phyloP scores from a whole-genome alignment of 768 basidiomycete genomes.

The Amanita rubescens region DNA sequence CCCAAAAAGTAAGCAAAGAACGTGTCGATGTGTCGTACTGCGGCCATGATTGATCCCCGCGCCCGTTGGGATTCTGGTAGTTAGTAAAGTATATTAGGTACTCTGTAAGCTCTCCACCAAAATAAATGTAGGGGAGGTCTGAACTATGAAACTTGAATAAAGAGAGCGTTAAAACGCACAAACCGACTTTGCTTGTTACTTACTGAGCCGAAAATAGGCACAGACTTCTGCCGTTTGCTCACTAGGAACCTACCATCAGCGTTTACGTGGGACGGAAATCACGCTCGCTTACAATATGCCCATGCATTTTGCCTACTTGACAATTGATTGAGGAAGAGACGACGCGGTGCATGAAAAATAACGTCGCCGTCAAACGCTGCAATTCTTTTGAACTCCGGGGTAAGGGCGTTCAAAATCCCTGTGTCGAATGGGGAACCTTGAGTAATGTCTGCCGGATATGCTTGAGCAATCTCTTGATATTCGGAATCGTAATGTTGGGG shows the following conservation, averaged over 20 bases:
- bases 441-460: slow-evolving; percentile 32
- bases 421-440: slow-evolving; percentile 51
- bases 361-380: slow-evolving; percentile 43
- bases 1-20: slow-evolving; percentile 18
- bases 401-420: slow-evolving; percentile 31
- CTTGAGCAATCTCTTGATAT: slow-evolving; percentile 20
- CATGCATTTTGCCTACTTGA: slow-evolving; percentile 32
- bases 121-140: slow-evolving; percentile 31
- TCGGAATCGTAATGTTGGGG: slow-evolving; percentile 20
- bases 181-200: not conserved
- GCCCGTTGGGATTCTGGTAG: slow-evolving; percentile 33
- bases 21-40: slow-evolving; percentile 20
- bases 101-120: slow-evolving; percentile 29
- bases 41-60: slow-evolving; percentile 21
- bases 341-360: slow-evolving; percentile 41
- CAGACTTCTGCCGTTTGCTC: slow-evolving; percentile 14
- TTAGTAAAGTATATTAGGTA: slow-evolving; percentile 34
- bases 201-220: slow-evolving; percentile 16
- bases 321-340: slow-evolving; percentile 35
- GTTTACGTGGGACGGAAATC: too few relatives aligned
- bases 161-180: slow-evolving; percentile 11
- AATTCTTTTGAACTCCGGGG: slow-evolving; percentile 44
- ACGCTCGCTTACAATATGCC: slow-evolving; percentile 27
- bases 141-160: slow-evolving; percentile 27
- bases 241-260: slow-evolving; percentile 10